These are phyloP conservation scores for Niebla homalea DNA, from an alignment of 495 filamentous ascomycete genomes.

Conservation along the genomic window DNA sequence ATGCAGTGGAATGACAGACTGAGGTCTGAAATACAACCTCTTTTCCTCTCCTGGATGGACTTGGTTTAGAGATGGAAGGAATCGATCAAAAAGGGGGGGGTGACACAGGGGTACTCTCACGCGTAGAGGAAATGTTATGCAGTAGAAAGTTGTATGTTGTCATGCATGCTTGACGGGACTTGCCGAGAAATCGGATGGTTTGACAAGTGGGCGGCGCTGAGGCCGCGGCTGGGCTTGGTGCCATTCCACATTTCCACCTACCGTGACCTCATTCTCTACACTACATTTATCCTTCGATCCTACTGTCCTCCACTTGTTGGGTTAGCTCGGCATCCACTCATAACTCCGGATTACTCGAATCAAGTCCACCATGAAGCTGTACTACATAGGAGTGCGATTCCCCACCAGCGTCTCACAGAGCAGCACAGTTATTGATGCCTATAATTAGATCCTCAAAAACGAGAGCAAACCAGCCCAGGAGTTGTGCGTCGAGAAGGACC, in stretches of 20 bases:
- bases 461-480: conserved; percentile 65
- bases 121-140: no score
- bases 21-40: no score
- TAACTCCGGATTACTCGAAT: no score
- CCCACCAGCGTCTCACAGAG: conserved; percentile 2
- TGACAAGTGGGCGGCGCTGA: no score
- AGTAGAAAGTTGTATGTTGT: no score
- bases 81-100: no score
- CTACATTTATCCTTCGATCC: background rate
- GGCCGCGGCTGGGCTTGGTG: no score
- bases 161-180: background rate
- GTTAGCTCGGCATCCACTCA: background rate
- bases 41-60: background rate
- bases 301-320: background rate
- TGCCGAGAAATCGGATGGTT: background rate
- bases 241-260: background rate
- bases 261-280: background rate
- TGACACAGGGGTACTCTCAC: no score
- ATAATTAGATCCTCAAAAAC: conserved; percentile 62
- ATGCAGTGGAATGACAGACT: background rate
- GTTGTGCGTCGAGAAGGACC: conserved; percentile 66
- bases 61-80: no score
- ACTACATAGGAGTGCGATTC: conserved; percentile 73
- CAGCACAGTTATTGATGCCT: conserved; percentile 8
- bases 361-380: conserved; percentile 64